Evolutionary conservation across 75 land plant species (phyloP), one percentile per base, ranked within the genome.

Genomic region (Gnetum montanum): DNA sequence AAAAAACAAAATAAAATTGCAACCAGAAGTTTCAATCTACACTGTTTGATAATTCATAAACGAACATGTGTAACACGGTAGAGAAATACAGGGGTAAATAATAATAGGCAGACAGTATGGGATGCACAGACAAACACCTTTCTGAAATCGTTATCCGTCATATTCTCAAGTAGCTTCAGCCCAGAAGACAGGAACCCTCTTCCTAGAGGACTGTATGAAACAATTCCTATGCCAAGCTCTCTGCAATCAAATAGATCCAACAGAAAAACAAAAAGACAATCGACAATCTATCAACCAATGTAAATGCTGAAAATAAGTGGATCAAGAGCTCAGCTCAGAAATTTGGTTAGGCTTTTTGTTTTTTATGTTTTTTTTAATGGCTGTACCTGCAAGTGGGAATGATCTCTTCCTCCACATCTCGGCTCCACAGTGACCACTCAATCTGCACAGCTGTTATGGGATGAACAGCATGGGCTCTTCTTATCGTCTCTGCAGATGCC

Each of bases 211-310:
- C 81, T 76, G 49, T 78, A 80, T 25, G 72, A 31, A 18, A 80
- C 82, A 50, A 80, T 72, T 6, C 84, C 84, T 49, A 80, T 80
- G 4, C 82, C 84, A 49, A 80, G 66, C 59, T 80, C 84, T 56
- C 82, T 80, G 70, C 56, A 66, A 25, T 30, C 16, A 50, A 28
- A 48, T n/a, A n/a, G n/a, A n/a, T n/a, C n/a, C n/a, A n/a, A n/a
- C n/a, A n/a, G n/a, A n/a, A n/a, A n/a, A n/a, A n/a, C n/a, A n/a
- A 10, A 34, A 23, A 41, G 19, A 3, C 12, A 6, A 19, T 57
- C 16, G 20, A 74, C 81, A 58, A 78, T 72, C 44, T 78, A 72
- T 45, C 72, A 64, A 0, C 72, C 81, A 46, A 78, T 13, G 28
- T 78, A 60, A 24, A 69, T 76, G 66, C 65, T 78, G 28, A 68